Percentiles rank a stretch among this genome's conserved stretches.
phyloP scores from a whole-genome alignment of 1,139 yeast genomes.

The Geotrichum phurueaensis region DNA sequence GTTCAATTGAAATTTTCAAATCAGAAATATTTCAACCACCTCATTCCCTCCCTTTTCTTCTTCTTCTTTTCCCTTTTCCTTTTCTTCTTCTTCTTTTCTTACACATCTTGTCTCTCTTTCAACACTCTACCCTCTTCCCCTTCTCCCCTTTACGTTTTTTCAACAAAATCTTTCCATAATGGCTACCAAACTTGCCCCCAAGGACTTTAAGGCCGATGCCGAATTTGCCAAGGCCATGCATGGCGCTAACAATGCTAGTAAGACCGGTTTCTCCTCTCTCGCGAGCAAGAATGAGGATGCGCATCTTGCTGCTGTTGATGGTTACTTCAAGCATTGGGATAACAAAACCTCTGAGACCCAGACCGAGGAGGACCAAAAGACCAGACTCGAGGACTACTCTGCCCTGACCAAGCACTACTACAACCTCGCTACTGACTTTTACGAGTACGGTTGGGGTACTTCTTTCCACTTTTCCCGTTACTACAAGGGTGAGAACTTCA shows the following conservation, averaged over 20 bases:
- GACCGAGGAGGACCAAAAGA: slow-evolving; percentile 58
- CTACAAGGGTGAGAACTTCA: slow-evolving; percentile 88
- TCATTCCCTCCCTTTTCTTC: background rate
- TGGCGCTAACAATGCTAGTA: slow-evolving; percentile 56
- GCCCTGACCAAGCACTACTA: slow-evolving; percentile 91
- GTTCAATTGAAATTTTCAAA: background rate
- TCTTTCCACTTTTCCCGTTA: slow-evolving; percentile 97
- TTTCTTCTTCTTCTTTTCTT: background rate
- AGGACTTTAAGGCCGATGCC: slow-evolving; percentile 37
- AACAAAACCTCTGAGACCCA: slow-evolving; percentile 47
- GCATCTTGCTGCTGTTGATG: slow-evolving; percentile 74
- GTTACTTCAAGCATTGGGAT: slow-evolving; percentile 97
- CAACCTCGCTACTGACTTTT: slow-evolving; percentile 91
- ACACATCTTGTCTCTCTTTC: background rate
- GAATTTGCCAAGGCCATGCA: slow-evolving; percentile 81
- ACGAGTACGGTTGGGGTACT: slow-evolving; percentile 99
- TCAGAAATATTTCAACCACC: background rate
- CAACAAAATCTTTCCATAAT: slow-evolving; percentile 19
- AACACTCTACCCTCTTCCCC: background rate
- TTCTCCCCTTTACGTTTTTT: background rate
- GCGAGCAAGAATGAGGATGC: slow-evolving; percentile 73
- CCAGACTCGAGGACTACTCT: slow-evolving; percentile 78
- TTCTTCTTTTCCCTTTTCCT: background rate
- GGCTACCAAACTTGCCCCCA: slow-evolving; percentile 36
- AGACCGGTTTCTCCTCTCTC: slow-evolving; percentile 71